phyloP scores from a whole-genome alignment of 495 filamentous ascomycete species.

The Podospora pseudopauciseta region DNA sequence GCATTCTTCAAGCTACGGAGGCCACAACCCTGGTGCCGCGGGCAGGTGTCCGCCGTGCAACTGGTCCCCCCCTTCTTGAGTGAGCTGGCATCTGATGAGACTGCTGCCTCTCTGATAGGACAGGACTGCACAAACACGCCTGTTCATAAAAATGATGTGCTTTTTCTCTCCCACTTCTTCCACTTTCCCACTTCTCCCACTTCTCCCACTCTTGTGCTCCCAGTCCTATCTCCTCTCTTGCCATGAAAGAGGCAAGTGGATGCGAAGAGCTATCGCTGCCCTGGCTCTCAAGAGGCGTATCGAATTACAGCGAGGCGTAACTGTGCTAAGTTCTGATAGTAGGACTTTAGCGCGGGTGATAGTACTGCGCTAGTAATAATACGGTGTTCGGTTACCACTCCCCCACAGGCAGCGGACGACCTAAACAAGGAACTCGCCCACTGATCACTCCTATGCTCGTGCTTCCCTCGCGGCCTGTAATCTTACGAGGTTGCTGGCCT shows the following conservation, averaged over 20 bases:
- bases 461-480: constrained; percentile 26
- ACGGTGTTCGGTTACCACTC: not conserved
- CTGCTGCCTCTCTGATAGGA: not conserved
- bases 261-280: not conserved
- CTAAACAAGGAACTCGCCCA: not conserved
- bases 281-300: too few species aligned
- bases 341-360: not conserved
- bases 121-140: not conserved
- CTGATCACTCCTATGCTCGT: not conserved
- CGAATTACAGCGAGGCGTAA: too few species aligned
- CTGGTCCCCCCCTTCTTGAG: not conserved
- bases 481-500: constrained; percentile 28
- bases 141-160: not conserved
- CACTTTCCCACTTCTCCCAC: too few species aligned
- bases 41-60: too few species aligned
- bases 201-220: too few species aligned
- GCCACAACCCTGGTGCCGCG: not conserved
- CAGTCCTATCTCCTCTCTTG: too few species aligned
- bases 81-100: not conserved
- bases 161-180: not conserved
- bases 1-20: not conserved
- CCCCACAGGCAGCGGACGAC: too few species aligned
- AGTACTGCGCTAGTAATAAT: not conserved
- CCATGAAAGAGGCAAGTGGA: not conserved
- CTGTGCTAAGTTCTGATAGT: not conserved